Evolutionary conservation across 2,329 filamentous ascomycete genomes (phyloP), one percentile per base, ranked within the genome.

Genomic region (Fusarium oligoseptatum): DNA sequence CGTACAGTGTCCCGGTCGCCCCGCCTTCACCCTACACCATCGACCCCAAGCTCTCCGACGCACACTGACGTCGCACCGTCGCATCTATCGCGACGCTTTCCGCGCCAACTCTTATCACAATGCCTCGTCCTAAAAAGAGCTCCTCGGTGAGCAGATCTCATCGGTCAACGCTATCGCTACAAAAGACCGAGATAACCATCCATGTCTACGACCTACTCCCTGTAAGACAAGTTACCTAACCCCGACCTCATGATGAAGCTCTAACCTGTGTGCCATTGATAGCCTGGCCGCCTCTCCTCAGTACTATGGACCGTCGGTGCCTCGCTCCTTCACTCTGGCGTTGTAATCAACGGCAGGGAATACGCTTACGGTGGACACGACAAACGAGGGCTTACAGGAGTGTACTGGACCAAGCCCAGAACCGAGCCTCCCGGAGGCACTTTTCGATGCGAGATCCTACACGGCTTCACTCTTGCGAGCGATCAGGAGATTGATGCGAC

Each of bases 301-400:
- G 77, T 94, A 14, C 88, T 97, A 34, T 97, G 94, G 94, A 89
- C 91, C 22, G 81, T 96, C 64, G 94, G 94, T 68, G 89, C 92
- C 55, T 94, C 92, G 6, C 90, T 97, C 37, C 89, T 97, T 6
- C 94, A 97, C 81, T 94, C 94, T 0, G 94, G 94, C 62, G 92
- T 97, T 64, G 93, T 95, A 45, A 94, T 97, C 83, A 92, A 92
- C 80, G 90, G 92, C 75, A 90, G 87, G 73, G 94, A 97, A 85
- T 97, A 97, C 81, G 94, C 94, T 24, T 97, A 94, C 79, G 94
- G 94, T 50, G 94, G 94, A 2, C 94, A 97, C 81, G 91, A 94
- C 79, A 89, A 89, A 76, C 89, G 85, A 60, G 89, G 89, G 27
- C 82, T 92, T 66, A 96, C 93, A 5, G 94, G 94, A 58, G 94